These are phyloP conservation scores for Ganoderma boninense DNA, from an alignment of 1,284 basidiomycete species.

Conservation along the genomic window DNA sequence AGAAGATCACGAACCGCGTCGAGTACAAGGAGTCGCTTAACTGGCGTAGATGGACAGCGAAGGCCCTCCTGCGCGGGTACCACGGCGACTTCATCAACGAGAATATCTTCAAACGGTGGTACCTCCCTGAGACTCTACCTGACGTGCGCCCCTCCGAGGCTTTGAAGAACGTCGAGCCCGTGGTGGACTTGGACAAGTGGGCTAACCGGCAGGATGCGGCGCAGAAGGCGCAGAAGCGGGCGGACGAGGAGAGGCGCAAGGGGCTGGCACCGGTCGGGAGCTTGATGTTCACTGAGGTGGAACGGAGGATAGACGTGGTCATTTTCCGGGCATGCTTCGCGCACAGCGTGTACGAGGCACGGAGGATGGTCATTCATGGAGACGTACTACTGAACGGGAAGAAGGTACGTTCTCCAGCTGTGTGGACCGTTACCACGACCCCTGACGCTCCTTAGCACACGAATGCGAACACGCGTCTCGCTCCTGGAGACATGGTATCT, in stretches of 20 bases:
- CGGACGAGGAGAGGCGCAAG: conserved; percentile 64
- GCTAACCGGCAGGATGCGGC: conserved; percentile 58
- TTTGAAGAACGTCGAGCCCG: conserved; percentile 47
- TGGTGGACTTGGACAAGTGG: conserved; percentile 46
- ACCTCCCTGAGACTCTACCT: conserved; percentile 88
- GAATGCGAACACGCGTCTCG: conserved; percentile 89
- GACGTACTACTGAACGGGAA: conserved; percentile 91
- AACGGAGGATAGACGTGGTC: conserved; percentile 92
- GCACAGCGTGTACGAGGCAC: conserved; percentile 89
- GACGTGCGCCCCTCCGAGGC: conserved; percentile 74
- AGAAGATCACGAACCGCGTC: conserved; percentile 67
- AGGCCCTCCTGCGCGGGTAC: conserved; percentile 92
- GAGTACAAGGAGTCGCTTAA: conserved; percentile 76
- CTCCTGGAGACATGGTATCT: conserved; percentile 94
- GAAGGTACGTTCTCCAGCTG: conserved; percentile 62
- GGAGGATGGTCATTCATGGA: conserved; percentile 88
- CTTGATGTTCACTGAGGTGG: conserved; percentile 94
- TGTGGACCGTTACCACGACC: background rate
- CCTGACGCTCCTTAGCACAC: conserved; percentile 61
- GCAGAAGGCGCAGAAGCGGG: conserved; percentile 55
- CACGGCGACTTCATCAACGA: conserved; percentile 97
- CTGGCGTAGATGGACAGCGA: conserved; percentile 93
- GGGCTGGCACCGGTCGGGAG: conserved; percentile 84
- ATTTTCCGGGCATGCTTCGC: conserved; percentile 94
- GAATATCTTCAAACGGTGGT: conserved; percentile 95